Evolutionary conservation across 495 filamentous ascomycete genomes (phyloP).

Genomic region (Aspergillus sclerotiicarbonarius): DNA sequence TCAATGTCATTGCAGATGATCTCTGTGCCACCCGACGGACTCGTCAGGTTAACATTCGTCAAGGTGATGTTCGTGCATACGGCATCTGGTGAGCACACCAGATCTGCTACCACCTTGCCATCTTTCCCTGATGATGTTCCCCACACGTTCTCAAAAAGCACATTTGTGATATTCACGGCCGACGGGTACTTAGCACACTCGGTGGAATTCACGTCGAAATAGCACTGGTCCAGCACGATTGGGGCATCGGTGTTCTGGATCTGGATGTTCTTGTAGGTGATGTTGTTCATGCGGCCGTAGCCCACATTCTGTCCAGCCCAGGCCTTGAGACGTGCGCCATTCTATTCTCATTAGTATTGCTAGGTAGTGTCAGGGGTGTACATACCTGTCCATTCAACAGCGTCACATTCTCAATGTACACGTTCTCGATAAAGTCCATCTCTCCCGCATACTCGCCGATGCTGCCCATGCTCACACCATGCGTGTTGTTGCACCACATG

Average conservation of each 20-base stretch:
- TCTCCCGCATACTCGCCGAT: constrained; percentile 57
- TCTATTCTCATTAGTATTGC: constrained; percentile 26
- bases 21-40: constrained; percentile 43
- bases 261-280: constrained; percentile 58
- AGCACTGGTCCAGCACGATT: constrained; percentile 56
- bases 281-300: constrained; percentile 57
- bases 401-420: constrained; percentile 55
- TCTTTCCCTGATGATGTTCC: constrained; percentile 52
- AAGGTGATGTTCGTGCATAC: constrained; percentile 54
- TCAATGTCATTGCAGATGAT: constrained; percentile 53
- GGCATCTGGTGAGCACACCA: constrained; percentile 53
- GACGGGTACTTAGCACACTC: constrained; percentile 52
- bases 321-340: constrained; percentile 55
- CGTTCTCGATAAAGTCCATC: constrained; percentile 52
- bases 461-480: constrained; percentile 57
- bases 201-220: constrained; percentile 53
- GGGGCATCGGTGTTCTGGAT: constrained; percentile 54
- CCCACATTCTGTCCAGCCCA: constrained; percentile 54
- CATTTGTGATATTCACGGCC: constrained; percentile 53
- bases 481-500: constrained; percentile 57
- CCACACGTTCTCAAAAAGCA: constrained; percentile 54
- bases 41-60: constrained; percentile 49
- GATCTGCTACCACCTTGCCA: constrained; percentile 46
- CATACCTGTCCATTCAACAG: constrained; percentile 50
- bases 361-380: neutral